phyloP scores from a whole-genome alignment of 257 asterid species.

The Solanum okadae region DNA sequence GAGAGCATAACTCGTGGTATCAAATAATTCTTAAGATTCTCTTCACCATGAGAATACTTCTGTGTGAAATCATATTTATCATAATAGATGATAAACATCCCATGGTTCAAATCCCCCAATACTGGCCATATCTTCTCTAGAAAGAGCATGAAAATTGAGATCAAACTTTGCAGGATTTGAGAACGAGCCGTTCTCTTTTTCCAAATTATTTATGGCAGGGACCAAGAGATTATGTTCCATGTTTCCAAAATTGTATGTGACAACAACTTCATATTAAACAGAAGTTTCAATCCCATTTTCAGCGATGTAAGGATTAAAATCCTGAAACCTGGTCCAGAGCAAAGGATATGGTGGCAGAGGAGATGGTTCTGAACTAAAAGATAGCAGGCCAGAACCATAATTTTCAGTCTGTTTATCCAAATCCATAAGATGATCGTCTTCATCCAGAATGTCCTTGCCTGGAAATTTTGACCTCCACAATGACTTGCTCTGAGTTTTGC shows the following conservation, averaged over 20 bases:
- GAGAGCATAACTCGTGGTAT: too few species aligned
- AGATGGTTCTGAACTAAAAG: conserved; percentile 30
- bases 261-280: conserved; percentile 11
- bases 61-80: not conserved
- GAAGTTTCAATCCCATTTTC: conserved; percentile 14
- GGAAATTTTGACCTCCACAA: conserved; percentile 12
- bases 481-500: conserved; percentile 22
- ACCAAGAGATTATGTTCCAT: conserved; percentile 9
- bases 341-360: conserved; percentile 21
- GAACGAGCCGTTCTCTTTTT: conserved; percentile 21
- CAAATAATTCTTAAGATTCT: too few species aligned
- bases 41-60: too few species aligned
- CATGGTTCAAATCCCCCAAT: too few species aligned
- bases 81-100: not conserved
- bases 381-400: conserved; percentile 16
- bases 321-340: conserved; percentile 16
- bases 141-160: not conserved
- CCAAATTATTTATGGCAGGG: conserved; percentile 12
- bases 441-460: conserved; percentile 7
- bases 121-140: not conserved
- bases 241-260: conserved; percentile 13
- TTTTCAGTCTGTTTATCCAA: conserved; percentile 12
- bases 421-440: conserved; percentile 15
- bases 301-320: conserved; percentile 12
- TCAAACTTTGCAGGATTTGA: conserved; percentile 11